Base-by-base conservation (phyloP, 2,329 filamentous ascomycete species). In the Ophidiomyces ophidiicola region DNA sequence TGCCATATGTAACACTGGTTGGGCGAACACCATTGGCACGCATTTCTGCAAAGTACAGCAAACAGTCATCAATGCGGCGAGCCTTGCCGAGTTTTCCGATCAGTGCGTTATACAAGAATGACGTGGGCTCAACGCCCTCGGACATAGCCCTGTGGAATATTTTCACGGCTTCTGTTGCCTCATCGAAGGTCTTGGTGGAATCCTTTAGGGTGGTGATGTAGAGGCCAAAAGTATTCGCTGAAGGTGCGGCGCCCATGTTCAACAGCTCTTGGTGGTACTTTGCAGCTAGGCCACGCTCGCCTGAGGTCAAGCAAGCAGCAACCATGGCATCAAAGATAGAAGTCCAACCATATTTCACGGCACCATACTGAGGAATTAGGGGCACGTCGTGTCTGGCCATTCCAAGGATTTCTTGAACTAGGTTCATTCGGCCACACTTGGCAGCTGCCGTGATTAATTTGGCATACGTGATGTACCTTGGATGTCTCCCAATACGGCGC, bases 201-300 rank as follows among this genome's bases (percentile, higher is more conserved):
- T 94, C 88, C 68, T 96, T 94, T 45, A 98, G 70, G 1, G 88
- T 96, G n/a, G 92, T 96, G 63, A 98, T 98, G 71, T 96, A 98
- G 12, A 98, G 74, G 44, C 90, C 90, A 51, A 92, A 98, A 0
- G 90, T 98, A 68, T 98, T 98, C 30, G 90, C 90, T 2, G 88
- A 93, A 11, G 90, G 90, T 6, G 87, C 80, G 44, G 82, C 78
- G 33, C 88, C 88, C 69, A 96, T 90, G 44, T 85, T 79, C 34
- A 93, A 70, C 49, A 98, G 71, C 59, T 98, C 85, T 60, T 90
- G 80, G 57, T 96, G 90, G 61, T 82, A 94, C 51, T 85, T 78
- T 58, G 81, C 79, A 44, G 90, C 90, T 44, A 84, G 68, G 43
- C 74, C 72, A 41, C 88, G 83, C 56, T 88, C 80, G 46, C 86